Base-by-base conservation (phyloP, 148 eudicot genomes). In the Spergularia bocconei region DNA sequence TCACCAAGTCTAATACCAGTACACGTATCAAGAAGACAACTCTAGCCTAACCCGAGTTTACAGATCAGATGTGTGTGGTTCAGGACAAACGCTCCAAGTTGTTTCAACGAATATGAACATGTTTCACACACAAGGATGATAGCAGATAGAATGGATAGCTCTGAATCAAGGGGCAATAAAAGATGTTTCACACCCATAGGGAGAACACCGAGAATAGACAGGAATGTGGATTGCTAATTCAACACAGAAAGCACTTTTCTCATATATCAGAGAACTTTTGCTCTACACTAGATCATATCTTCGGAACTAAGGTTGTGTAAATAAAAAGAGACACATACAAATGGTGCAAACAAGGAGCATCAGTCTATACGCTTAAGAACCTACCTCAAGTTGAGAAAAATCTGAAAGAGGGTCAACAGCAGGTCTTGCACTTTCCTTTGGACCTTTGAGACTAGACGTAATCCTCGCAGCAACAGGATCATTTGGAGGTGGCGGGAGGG, bases 401-500 rank as follows among this genome's bases (percentile, higher is more conserved):
- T 95, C 94, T 14, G 98, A 84, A 29, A 95, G 80, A 79, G 96
- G 77, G 80, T 95, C 98, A 53, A 84, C 61, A 44, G 86, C 78
- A 57, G 33, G 85, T 72, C 61, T 76, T 29, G 80, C 56, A 52
- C 17, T 80, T 19, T 82, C 88, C 77, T 80, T 82, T 13, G 85
- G 47, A 48, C 75, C 78, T 72, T 85, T 85, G 15, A 75, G 75
- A 69, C 63, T 69, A 54, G 98, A 85, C 72, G 89, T 77, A n/a
- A 84, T 85, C 77, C 91, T 86, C 64, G 85, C 79, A 74, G 86
- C 87, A 81, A 78, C 98, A 74, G 97, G 92, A 78, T 95, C 99
- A 80, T 95, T 95, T 63, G 99, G 99, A 73, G 99, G 99, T 17
- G 99, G 99, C 21, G 98, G 99, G 51, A 95, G 90, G 66, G 92